phyloP scores from a whole-genome alignment of 495 filamentous ascomycete genomes.

The Xanthoparmelia taractica region DNA sequence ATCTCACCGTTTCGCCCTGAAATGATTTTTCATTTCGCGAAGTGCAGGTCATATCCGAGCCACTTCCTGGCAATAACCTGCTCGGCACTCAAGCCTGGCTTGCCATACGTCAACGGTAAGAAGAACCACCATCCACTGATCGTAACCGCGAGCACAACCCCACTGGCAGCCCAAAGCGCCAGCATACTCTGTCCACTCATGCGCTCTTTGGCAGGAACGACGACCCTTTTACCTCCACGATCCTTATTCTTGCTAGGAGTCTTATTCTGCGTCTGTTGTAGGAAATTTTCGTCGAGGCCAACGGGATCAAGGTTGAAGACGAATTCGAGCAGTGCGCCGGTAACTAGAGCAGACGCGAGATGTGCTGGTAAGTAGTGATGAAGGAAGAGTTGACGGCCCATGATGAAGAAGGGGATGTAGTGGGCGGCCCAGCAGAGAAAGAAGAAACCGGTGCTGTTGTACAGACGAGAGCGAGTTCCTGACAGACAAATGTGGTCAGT shows the following conservation, averaged over 20 bases:
- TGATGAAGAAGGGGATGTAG: constrained; percentile 67
- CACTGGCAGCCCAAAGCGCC: constrained; percentile 67
- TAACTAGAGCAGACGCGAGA: constrained; percentile 83
- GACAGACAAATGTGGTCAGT: constrained; percentile 5
- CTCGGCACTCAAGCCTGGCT: constrained; percentile 77
- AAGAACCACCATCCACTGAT: constrained; percentile 86
- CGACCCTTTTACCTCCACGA: constrained; percentile 38
- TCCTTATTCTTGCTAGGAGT: constrained; percentile 36
- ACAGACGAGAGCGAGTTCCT: constrained; percentile 87
- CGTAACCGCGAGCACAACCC: constrained; percentile 58
- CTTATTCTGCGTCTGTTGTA: constrained; percentile 34
- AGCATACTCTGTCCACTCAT: constrained; percentile 71
- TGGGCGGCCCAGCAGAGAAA: constrained; percentile 81
- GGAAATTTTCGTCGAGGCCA: constrained; percentile 36
- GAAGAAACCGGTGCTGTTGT: constrained; percentile 97
- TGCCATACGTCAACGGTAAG: constrained; percentile 89
- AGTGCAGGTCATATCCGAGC: constrained; percentile 95
- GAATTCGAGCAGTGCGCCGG: constrained; percentile 94
- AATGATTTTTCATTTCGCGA: constrained; percentile 72
- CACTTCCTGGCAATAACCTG: constrained; percentile 83
- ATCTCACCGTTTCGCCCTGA: not conserved
- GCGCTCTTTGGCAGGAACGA: constrained; percentile 67
- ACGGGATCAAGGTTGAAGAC: constrained; percentile 84
- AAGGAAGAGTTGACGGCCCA: constrained; percentile 68
- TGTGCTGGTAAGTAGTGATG: constrained; percentile 82